phyloP scores from a whole-genome alignment of 768 basidiomycete genomes.

The Leccinum rimulosum region DNA sequence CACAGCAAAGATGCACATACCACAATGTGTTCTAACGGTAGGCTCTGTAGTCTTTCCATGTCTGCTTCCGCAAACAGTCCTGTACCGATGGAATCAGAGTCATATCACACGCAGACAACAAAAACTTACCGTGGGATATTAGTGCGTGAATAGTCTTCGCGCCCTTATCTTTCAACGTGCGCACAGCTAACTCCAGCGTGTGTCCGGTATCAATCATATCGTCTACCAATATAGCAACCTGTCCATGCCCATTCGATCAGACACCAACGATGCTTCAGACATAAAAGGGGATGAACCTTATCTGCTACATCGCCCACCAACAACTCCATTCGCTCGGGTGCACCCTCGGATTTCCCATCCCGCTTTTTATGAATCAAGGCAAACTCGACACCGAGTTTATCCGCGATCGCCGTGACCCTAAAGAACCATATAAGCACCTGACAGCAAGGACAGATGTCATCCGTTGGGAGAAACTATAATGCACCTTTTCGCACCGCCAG shows the following conservation, averaged over 20 bases:
- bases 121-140: conserved; percentile 80
- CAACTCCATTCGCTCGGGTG: conserved; percentile 85
- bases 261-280: not conserved
- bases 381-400: conserved; percentile 93
- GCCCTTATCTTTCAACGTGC: conserved; percentile 86
- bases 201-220: conserved; percentile 98
- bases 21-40: conserved; percentile 84
- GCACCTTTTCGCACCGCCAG: conserved; percentile 97
- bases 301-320: conserved; percentile 92
- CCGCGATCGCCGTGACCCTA: conserved; percentile 92
- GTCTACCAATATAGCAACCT: conserved; percentile 94
- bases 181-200: conserved; percentile 82
- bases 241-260: conserved; percentile 3
- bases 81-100: conserved; percentile 28
- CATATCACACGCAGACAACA: conserved; percentile 3
- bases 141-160: conserved; percentile 84
- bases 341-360: conserved; percentile 59
- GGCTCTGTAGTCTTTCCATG: conserved; percentile 59
- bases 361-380: conserved; percentile 93
- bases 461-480: conserved; percentile 36
- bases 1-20: conserved; percentile 41
- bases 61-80: conserved; percentile 80
- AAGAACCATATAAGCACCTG: conserved; percentile 5
- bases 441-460: not conserved
- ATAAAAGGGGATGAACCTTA: conserved; percentile 50